Conservation (phyloP, 106 monocot species). For the Dioscorea alata region DNA sequence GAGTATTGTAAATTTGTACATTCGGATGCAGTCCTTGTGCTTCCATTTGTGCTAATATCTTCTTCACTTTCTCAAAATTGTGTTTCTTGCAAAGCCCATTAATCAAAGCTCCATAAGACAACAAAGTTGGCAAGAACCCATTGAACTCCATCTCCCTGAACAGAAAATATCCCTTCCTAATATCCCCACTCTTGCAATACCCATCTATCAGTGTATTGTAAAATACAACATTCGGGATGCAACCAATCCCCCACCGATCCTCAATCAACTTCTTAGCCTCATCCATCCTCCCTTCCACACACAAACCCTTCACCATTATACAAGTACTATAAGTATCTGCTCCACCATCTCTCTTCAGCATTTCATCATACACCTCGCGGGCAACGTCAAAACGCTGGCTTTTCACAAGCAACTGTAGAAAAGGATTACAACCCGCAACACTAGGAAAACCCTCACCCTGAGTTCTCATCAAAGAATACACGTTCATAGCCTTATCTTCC, state of each 20-base stretch:
- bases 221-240: conserved; percentile 71
- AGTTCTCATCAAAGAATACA: conserved; percentile 15
- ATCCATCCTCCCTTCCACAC: conserved; percentile 49
- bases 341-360: conserved; percentile 37
- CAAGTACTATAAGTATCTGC: conserved; percentile 63
- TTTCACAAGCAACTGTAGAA: conserved; percentile 47
- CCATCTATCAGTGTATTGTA: conserved; percentile 79
- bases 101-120: conserved; percentile 70
- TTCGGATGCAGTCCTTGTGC: conserved; percentile 53
- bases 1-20: conserved; percentile 58
- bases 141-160: conserved; percentile 74
- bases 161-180: conserved; percentile 28
- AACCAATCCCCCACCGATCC: conserved; percentile 56
- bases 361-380: conserved; percentile 73
- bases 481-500: conserved; percentile 33
- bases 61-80: conserved; percentile 26
- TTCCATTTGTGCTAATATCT: conserved; percentile 58
- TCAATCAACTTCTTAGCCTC: conserved; percentile 62
- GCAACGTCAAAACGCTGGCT: conserved; percentile 26
- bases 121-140: conserved; percentile 73
- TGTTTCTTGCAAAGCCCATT: conserved; percentile 55
- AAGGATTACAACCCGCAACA: conserved; percentile 36
- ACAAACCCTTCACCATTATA: conserved; percentile 52
- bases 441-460: conserved; percentile 15
- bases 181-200: conserved; percentile 47